A percentile compares a stretch with the other conserved stretches of the same genome.
These are phyloP conservation scores for Hylodesmum podocarpum DNA, from an alignment of 306 rosid genomes.

Conservation along the genomic window DNA sequence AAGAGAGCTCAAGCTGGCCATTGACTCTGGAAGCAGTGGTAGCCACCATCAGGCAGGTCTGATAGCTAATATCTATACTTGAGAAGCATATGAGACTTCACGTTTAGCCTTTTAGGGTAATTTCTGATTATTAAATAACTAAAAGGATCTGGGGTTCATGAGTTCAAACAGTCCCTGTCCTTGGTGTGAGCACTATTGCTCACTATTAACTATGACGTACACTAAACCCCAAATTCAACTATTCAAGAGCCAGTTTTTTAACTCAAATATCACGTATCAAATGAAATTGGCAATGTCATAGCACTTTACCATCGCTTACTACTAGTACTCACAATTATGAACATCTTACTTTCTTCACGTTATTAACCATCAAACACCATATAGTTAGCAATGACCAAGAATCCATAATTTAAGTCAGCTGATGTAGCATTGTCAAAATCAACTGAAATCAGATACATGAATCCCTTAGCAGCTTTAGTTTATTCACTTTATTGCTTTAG, in stretches of 20 bases:
- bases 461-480: not conserved
- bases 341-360: constrained; percentile 11
- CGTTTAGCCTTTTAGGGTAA: constrained; percentile 1
- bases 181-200: not conserved
- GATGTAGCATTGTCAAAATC: constrained; percentile 12
- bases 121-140: not conserved
- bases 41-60: not conserved
- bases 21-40: not conserved
- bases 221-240: not conserved
- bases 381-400: not conserved
- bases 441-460: not conserved
- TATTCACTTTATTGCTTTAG: not conserved
- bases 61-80: not conserved
- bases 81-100: not conserved
- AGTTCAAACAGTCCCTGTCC: not conserved
- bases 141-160: not conserved
- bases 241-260: not conserved
- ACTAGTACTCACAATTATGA: not conserved
- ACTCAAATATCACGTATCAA: not conserved
- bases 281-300: not conserved
- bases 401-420: not conserved
- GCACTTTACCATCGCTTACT: not conserved
- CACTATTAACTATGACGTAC: not conserved
- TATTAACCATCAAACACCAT: not conserved
- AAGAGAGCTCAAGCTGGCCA: not conserved